These are phyloP conservation scores for Tilletia setariae DNA, from an alignment of 1,284 basidiomycete species.

Conservation along the genomic window DNA sequence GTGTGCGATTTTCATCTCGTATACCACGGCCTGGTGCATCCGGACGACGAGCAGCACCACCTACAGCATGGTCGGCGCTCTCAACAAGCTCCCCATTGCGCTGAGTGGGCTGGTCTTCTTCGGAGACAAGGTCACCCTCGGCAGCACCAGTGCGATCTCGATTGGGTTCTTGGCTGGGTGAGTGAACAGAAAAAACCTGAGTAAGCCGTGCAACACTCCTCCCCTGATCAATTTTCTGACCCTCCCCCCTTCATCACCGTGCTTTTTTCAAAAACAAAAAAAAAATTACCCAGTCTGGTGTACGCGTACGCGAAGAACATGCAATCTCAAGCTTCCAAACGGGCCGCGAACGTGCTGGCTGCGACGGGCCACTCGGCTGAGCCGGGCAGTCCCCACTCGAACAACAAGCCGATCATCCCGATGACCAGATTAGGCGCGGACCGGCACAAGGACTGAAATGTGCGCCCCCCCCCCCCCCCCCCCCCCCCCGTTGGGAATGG, in stretches of 20 bases:
- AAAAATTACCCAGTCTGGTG: conserved; percentile 31
- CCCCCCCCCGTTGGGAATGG: no score
- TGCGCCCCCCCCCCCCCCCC: no score
- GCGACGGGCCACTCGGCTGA: conserved; percentile 27
- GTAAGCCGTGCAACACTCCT: neutral
- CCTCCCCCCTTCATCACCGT: neutral
- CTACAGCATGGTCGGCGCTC: conserved; percentile 96
- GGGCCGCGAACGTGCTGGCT: conserved; percentile 26
- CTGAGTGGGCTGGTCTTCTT: conserved; percentile 55
- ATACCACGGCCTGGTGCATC: conserved; percentile 98
- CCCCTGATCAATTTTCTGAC: neutral
- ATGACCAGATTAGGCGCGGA: neutral
- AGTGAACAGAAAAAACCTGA: conserved; percentile 34
- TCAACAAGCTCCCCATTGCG: conserved; percentile 97
- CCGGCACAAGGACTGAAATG: conserved; percentile 13
- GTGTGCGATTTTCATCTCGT: conserved; percentile 94
- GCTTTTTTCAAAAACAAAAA: no score
- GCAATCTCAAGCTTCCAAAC: conserved; percentile 43
- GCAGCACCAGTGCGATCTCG: conserved; percentile 80
- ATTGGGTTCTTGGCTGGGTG: conserved; percentile 85
- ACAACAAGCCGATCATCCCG: conserved; percentile 14
- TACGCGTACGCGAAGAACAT: conserved; percentile 52
- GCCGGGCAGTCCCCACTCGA: neutral
- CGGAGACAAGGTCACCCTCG: conserved; percentile 77
- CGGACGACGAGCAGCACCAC: conserved; percentile 94